Base-by-base conservation (phyloP, 1,139 yeast species). In the Taphrina communis region DNA sequence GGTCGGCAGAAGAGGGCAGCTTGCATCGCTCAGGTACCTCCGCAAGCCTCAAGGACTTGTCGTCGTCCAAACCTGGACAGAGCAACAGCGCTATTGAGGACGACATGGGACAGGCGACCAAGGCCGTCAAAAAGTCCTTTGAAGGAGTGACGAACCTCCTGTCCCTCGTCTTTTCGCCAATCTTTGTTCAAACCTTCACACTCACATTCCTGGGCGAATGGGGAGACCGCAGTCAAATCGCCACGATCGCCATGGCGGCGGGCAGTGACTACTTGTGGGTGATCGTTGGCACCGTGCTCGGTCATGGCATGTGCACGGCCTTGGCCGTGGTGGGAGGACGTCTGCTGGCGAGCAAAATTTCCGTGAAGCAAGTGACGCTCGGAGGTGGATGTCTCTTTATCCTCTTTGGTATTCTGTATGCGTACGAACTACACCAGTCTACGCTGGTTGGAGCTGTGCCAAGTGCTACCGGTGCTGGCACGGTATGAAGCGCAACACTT, bases 191-290 rank as follows among this genome's bases (percentile, higher is more conserved):
- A 80, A 95, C 94, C 5, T 94, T 94, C 77, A 87, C 88, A 68
- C 93, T 95, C 98, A 91, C 97, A 1, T 95, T 95, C 78, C 82
- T 94, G 69, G 99, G 97, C 70, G 99, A 94, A 81, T 92, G 98
- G 96, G 99, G 99, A 65, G 99, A 94, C 78, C 87, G 99, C 76
- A 92, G 97, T 14, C 99, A 94, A 80, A 91, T 94, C 68, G 97
- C 98, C 50, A 95, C 97, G 55, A 92, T 94, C 75, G 99, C 99
- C 66, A 89, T 94, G 96, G 98, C 98, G 62, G 97, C 99, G 0
- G 97, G 97, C 51, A 88, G 92, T 50, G 90, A 92, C 78, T 94
- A 91, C 80, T 88, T 96, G 94, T 83, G 83, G 75, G 97, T 93
- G 62, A 90, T 94, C 60, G 74, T 88, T 58, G 99, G 99, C 70